phyloP scores from a whole-genome alignment of 2,329 filamentous ascomycete genomes.

The Scolecobasidium constrictum region DNA sequence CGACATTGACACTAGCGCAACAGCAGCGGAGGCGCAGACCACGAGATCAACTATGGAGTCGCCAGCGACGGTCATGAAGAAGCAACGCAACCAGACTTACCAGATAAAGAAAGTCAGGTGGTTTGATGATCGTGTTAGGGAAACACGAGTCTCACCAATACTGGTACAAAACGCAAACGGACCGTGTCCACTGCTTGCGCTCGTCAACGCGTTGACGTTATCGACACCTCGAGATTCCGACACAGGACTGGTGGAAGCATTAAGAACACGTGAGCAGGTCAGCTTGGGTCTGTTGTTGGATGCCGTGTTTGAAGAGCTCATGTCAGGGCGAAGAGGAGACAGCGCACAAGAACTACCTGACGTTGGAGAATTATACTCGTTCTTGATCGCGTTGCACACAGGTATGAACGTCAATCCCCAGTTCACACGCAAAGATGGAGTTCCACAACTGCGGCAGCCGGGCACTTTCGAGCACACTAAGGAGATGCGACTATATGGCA shows the following conservation, averaged over 20 bases:
- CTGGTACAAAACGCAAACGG: slow-evolving; percentile 90
- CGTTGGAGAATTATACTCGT: slow-evolving; percentile 76
- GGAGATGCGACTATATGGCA: slow-evolving; percentile 85
- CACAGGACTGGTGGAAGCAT: slow-evolving; percentile 65
- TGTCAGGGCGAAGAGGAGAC: slow-evolving; percentile 60
- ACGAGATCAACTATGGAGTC: slow-evolving; percentile 13
- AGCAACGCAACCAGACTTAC: slow-evolving; percentile 60
- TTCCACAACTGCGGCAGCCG: slow-evolving; percentile 26
- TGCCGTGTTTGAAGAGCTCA: slow-evolving; percentile 86
- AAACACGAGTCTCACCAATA: slow-evolving; percentile 69
- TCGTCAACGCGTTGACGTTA: slow-evolving; percentile 84
- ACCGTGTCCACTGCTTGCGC: slow-evolving; percentile 80
- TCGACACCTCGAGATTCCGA: slow-evolving; percentile 59
- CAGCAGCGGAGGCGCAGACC: slow-evolving; percentile 7
- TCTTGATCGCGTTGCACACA: slow-evolving; percentile 79
- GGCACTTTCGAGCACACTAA: slow-evolving; percentile 79
- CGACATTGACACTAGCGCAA: slow-evolving; percentile 6
- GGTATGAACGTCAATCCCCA: slow-evolving; percentile 98
- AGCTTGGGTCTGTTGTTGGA: slow-evolving; percentile 77
- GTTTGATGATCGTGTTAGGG: slow-evolving; percentile 53
- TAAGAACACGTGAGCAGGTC: slow-evolving; percentile 75
- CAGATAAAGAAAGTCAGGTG: slow-evolving; percentile 87
- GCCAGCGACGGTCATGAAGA: slow-evolving; percentile 24
- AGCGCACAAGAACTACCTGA: slow-evolving; percentile 63
- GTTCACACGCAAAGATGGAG: slow-evolving; percentile 41